Conservation (phyloP, 2,329 filamentous ascomycete species). For the Alternaria brassicicola region DNA sequence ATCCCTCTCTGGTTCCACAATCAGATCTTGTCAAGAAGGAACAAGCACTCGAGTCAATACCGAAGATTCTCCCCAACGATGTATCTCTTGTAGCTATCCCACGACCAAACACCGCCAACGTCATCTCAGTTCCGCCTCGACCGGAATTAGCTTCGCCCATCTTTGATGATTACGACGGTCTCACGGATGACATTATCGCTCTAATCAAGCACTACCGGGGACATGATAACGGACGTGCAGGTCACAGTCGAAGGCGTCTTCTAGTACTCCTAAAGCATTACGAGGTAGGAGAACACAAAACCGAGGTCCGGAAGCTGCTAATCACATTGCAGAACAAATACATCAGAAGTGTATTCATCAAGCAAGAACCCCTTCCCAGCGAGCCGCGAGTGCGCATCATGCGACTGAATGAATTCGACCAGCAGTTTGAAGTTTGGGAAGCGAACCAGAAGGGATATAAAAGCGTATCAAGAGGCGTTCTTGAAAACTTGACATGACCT, state of each 20-base stretch:
- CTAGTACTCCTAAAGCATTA: neutral
- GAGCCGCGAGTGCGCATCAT: neutral
- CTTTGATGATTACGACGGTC: neutral
- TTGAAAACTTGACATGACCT: fast-evolving
- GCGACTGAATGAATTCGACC: neutral
- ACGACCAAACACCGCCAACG: neutral
- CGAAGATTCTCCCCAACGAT: neutral
- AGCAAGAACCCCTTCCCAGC: neutral
- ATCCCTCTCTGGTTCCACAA: neutral
- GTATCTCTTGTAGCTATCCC: neutral
- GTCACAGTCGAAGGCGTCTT: neutral
- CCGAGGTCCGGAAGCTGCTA: neutral
- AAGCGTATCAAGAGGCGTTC: neutral
- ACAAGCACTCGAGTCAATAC: neutral
- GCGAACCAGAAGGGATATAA: neutral
- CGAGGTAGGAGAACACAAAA: neutral
- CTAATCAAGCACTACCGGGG: neutral
- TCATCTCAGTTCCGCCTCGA: neutral
- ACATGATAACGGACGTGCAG: neutral
- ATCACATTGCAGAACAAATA: neutral
- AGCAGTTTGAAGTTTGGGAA: neutral
- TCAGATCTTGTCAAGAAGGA: no score
- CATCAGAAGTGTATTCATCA: neutral
- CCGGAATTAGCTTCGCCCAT: neutral
- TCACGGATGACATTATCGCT: neutral